Percentiles rank a stretch among this genome's conserved stretches.
These are phyloP conservation scores for Ophiostoma ips DNA, from an alignment of 2,329 filamentous ascomycete genomes.

Conservation along the genomic window DNA sequence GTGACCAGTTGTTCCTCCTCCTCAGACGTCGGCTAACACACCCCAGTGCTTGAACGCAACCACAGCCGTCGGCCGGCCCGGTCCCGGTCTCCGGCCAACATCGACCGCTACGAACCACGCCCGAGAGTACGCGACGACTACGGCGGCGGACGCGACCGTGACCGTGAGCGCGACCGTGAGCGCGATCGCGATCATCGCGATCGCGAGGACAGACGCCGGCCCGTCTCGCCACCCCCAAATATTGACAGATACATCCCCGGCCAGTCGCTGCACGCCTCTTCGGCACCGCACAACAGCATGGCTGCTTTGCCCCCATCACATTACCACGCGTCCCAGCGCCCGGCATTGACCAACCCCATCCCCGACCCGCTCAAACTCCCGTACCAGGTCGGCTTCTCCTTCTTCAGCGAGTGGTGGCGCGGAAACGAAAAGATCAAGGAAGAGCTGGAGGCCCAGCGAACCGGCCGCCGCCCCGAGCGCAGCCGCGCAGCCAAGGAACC, in stretches of 20 bases:
- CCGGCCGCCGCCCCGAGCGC: slow-evolving; percentile 53
- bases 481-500: slow-evolving; percentile 47
- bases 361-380: slow-evolving; percentile 58
- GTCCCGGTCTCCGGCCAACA: slow-evolving; percentile 55
- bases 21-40: background rate
- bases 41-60: slow-evolving; percentile 40
- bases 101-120: slow-evolving; percentile 67
- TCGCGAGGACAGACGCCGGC: slow-evolving; percentile 40
- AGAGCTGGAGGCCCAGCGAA: slow-evolving; percentile 57
- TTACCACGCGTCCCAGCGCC: slow-evolving; percentile 45
- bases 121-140: slow-evolving; percentile 54
- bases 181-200: background rate
- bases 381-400: slow-evolving; percentile 75
- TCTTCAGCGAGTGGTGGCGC: slow-evolving; percentile 78
- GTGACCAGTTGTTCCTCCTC: background rate
- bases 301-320: slow-evolving; percentile 46
- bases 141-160: slow-evolving; percentile 14
- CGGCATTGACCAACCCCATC: slow-evolving; percentile 47
- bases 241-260: slow-evolving; percentile 80
- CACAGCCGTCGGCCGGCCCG: slow-evolving; percentile 38
- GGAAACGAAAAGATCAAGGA: slow-evolving; percentile 72
- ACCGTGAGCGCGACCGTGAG: background rate
- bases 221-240: slow-evolving; percentile 50
- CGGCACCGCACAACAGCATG: slow-evolving; percentile 43
- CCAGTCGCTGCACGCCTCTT: slow-evolving; percentile 39